phyloP scores from a whole-genome alignment of 2,329 filamentous ascomycete genomes.

The Xylaria sp. region DNA sequence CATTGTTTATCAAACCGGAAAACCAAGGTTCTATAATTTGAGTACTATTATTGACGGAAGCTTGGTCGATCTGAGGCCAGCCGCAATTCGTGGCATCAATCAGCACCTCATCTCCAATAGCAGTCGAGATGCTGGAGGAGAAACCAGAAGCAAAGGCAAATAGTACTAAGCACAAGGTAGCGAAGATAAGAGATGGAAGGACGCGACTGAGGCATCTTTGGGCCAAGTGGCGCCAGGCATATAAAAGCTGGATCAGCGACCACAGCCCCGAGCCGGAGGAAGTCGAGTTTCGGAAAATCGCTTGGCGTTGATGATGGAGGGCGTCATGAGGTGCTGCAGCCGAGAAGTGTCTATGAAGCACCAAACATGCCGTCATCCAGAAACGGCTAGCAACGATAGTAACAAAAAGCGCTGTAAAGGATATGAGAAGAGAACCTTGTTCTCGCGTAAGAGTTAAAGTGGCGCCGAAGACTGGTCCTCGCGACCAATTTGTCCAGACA shows the following conservation, averaged over 20 bases:
- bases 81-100: background rate
- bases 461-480: constrained; percentile 8
- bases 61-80: background rate
- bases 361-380: constrained; percentile 15
- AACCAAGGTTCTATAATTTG: background rate
- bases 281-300: constrained; percentile 19
- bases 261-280: constrained; percentile 6
- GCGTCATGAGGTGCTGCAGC: background rate
- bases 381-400: constrained; percentile 14
- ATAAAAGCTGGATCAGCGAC: background rate
- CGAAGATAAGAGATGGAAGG: background rate
- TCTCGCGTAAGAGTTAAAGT: constrained; percentile 13
- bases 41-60: background rate
- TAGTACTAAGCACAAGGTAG: background rate
- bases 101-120: background rate
- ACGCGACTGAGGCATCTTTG: background rate
- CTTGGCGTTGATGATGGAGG: constrained; percentile 24
- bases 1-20: background rate
- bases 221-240: background rate
- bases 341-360: constrained; percentile 3
- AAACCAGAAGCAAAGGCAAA: background rate
- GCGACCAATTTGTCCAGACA: constrained; percentile 26
- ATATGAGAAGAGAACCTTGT: constrained; percentile 15
- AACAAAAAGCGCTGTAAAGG: constrained; percentile 26
- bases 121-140: background rate